Evolutionary conservation across 331 rosid species (phyloP).

Genomic region (Spiraea crenata): DNA sequence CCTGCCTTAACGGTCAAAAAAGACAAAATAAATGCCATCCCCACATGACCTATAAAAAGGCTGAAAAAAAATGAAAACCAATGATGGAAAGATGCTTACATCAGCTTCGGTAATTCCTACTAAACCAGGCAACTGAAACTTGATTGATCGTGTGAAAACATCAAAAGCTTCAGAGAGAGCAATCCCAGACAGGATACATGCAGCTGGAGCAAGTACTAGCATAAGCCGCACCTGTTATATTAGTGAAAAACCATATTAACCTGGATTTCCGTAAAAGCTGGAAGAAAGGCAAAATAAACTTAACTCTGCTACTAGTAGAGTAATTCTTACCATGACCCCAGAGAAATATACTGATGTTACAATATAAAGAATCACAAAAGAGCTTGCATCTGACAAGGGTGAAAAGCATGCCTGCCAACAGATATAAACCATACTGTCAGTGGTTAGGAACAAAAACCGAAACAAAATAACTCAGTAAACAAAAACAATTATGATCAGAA

Average conservation of each 20-base stretch:
- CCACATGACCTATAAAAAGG: conserved; percentile 22
- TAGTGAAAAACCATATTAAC: conserved; percentile 23
- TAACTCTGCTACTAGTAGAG: conserved; percentile 14
- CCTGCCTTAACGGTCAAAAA: conserved; percentile 54
- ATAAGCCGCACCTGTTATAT: conserved; percentile 85
- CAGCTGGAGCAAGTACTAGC: conserved; percentile 99
- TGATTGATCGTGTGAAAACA: conserved; percentile 82
- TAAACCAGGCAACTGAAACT: conserved; percentile 80
- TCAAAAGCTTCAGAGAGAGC: conserved; percentile 98
- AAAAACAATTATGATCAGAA: neutral
- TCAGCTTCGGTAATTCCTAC: conserved; percentile 37
- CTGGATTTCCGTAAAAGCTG: conserved; percentile 13
- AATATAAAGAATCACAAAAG: conserved; percentile 83
- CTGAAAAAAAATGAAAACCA: conserved; percentile 16
- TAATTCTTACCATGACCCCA: conserved; percentile 91
- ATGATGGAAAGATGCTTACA: conserved; percentile 40
- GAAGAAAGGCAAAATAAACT: conserved; percentile 15
- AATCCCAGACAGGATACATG: conserved; percentile 96
- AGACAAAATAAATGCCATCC: conserved; percentile 26
- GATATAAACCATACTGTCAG: conserved; percentile 28
- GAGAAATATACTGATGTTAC: conserved; percentile 90
- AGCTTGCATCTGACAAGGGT: conserved; percentile 95
- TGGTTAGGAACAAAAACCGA: conserved; percentile 9
- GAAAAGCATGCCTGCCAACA: conserved; percentile 84
- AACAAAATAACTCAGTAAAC: neutral